A percentile compares a stretch with the other conserved stretches of the same genome.
These are phyloP conservation scores for Epichloe coenophiala DNA, from an alignment of 2,329 filamentous ascomycete genomes.

Conservation along the genomic window DNA sequence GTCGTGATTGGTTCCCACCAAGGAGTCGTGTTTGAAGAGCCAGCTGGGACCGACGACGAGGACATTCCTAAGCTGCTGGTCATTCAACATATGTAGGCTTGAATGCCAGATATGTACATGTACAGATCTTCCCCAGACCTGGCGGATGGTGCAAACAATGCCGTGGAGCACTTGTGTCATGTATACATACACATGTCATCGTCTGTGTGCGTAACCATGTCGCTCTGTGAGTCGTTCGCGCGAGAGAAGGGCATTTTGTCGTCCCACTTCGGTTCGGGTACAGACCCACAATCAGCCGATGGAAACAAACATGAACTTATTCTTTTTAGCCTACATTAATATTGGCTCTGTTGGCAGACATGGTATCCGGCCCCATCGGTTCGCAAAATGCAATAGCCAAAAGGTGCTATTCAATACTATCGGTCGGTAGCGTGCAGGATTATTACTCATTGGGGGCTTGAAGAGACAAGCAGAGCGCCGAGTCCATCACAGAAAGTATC, in stretches of 20 bases:
- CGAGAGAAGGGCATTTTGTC: background rate
- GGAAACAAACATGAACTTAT: background rate
- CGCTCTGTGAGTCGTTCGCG: background rate
- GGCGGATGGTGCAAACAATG: background rate
- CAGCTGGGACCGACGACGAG: background rate
- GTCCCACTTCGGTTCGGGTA: background rate
- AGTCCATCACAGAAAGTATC: accelerated
- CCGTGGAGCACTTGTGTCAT: too few species aligned
- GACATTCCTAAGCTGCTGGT: background rate
- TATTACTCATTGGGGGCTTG: too few species aligned
- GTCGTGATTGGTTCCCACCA: too few species aligned
- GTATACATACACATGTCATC: too few species aligned
- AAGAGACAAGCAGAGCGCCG: too few species aligned
- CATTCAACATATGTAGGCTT: background rate
- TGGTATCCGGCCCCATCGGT: too few species aligned
- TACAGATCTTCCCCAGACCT: background rate
- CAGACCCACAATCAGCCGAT: background rate
- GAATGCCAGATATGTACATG: background rate
- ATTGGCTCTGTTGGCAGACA: too few species aligned
- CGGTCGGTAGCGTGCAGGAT: too few species aligned
- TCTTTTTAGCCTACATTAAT: background rate
- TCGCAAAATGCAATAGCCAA: too few species aligned
- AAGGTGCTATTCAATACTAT: too few species aligned
- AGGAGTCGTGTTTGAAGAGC: too few species aligned
- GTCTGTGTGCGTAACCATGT: too few species aligned